phyloP scores from a whole-genome alignment of 2,329 filamentous ascomycete genomes.

The Sarocladium kiliense region DNA sequence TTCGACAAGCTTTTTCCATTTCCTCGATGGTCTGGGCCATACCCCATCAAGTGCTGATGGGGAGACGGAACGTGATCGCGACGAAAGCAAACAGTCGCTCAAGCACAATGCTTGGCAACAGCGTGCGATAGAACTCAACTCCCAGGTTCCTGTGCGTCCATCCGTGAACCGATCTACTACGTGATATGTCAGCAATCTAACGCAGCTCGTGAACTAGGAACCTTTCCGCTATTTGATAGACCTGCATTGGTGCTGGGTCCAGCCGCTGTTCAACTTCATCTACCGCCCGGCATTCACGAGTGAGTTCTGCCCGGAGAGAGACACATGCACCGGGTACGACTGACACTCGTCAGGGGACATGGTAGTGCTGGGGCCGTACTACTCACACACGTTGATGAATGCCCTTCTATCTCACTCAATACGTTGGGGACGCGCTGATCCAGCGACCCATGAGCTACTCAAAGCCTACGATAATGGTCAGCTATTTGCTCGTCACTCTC shows the following conservation, averaged over 20 bases:
- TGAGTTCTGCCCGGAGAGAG: constrained; percentile 22
- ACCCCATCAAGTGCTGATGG: constrained; percentile 22
- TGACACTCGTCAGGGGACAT: constrained; percentile 39
- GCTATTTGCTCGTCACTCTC: constrained; percentile 48
- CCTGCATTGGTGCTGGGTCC: constrained; percentile 61
- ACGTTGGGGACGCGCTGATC: constrained; percentile 51
- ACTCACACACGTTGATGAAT: constrained; percentile 44
- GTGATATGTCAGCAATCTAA: background rate
- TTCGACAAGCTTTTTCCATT: constrained; percentile 53
- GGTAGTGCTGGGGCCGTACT: constrained; percentile 42
- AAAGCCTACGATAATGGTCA: constrained; percentile 48
- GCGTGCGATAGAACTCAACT: constrained; percentile 50
- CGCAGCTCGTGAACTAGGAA: constrained; percentile 31
- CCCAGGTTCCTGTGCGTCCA: constrained; percentile 43
- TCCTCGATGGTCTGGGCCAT: constrained; percentile 39
- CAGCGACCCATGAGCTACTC: constrained; percentile 43
- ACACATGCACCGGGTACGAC: background rate
- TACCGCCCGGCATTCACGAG: constrained; percentile 57
- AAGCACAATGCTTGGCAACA: constrained; percentile 57
- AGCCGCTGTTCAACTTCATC: constrained; percentile 58
- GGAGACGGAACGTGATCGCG: constrained; percentile 10
- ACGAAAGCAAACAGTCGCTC: constrained; percentile 42
- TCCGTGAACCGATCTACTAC: constrained; percentile 11
- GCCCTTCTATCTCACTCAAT: constrained; percentile 51
- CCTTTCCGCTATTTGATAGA: constrained; percentile 56